These are phyloP conservation scores for Tetradesmus obliquus DNA, from an alignment of 139 green algal species.

Conservation along the genomic window DNA sequence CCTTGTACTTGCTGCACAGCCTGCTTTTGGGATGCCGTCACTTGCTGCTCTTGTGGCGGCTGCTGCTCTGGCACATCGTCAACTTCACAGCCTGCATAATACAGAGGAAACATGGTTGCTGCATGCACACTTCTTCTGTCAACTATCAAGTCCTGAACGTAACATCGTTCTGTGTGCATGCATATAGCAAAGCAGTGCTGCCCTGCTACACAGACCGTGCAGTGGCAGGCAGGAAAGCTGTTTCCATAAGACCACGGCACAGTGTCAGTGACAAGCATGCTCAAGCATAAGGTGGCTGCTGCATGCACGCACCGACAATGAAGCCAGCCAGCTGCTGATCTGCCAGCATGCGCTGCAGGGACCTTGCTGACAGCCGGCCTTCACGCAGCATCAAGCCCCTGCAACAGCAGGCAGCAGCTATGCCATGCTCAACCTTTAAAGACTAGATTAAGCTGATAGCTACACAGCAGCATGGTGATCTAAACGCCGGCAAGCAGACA, in stretches of 20 bases:
- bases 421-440: no score
- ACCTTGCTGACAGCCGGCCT: background rate
- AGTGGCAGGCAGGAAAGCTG: no score
- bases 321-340: conserved; percentile 15
- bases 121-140: no score
- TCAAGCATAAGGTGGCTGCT: background rate
- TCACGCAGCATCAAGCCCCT: conserved; percentile 42
- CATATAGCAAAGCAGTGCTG: no score
- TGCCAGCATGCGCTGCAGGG: conserved; percentile 19
- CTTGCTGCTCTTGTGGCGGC: background rate
- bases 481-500: no score
- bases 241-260: background rate
- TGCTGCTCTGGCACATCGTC: background rate
- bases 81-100: background rate
- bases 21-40: background rate
- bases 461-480: no score
- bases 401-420: background rate
- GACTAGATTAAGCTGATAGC: no score
- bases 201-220: no score
- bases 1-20: conserved; percentile 30
- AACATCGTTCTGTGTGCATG: no score
- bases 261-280: background rate
- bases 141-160: no score
- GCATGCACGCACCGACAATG: conserved; percentile 1
- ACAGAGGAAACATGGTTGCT: background rate